phyloP scores from a whole-genome alignment of 768 basidiomycete genomes.

The Terana coerulea region DNA sequence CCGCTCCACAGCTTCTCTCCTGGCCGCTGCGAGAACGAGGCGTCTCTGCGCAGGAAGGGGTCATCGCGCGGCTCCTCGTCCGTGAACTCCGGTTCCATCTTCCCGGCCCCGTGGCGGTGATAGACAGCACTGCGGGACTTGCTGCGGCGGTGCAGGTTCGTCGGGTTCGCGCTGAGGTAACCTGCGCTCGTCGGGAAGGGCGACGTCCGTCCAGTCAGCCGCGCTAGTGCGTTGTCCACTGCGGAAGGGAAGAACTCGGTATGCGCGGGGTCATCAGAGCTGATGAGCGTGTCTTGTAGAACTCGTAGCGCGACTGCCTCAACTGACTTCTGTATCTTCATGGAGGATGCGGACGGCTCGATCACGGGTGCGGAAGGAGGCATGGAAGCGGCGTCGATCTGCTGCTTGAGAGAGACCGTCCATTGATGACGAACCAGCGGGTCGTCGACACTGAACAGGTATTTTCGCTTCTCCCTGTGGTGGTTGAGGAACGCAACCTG shows the following conservation, averaged over 20 bases:
- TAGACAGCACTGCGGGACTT: constrained; percentile 72
- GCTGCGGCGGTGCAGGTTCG: constrained; percentile 46
- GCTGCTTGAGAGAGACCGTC: constrained; percentile 62
- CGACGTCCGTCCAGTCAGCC: constrained; percentile 18
- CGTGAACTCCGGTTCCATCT: constrained; percentile 56
- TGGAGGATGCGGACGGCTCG: constrained; percentile 34
- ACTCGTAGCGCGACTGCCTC: constrained; percentile 78
- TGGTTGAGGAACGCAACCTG: constrained; percentile 82
- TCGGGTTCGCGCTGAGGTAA: constrained; percentile 21
- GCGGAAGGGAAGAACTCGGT: constrained; percentile 23
- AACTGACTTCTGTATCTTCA: constrained; percentile 57
- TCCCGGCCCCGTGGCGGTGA: constrained; percentile 58
- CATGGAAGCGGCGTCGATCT: constrained; percentile 48
- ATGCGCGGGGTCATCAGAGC: constrained; percentile 22
- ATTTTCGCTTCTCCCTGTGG: constrained; percentile 66
- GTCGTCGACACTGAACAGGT: constrained; percentile 93
- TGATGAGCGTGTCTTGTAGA: constrained; percentile 79
- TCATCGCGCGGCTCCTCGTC: constrained; percentile 17
- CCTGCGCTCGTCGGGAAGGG: constrained; percentile 10
- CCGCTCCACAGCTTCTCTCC: constrained; percentile 67
- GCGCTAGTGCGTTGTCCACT: constrained; percentile 33
- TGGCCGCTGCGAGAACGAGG: constrained; percentile 21
- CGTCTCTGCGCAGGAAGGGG: constrained; percentile 13
- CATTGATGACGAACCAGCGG: constrained; percentile 71
- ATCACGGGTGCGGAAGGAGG: constrained; percentile 30